Percentiles rank a stretch among this genome's conserved stretches.
Evolutionary conservation across 345 rosid species (phyloP).

Genomic region (Linum trigynum): DNA sequence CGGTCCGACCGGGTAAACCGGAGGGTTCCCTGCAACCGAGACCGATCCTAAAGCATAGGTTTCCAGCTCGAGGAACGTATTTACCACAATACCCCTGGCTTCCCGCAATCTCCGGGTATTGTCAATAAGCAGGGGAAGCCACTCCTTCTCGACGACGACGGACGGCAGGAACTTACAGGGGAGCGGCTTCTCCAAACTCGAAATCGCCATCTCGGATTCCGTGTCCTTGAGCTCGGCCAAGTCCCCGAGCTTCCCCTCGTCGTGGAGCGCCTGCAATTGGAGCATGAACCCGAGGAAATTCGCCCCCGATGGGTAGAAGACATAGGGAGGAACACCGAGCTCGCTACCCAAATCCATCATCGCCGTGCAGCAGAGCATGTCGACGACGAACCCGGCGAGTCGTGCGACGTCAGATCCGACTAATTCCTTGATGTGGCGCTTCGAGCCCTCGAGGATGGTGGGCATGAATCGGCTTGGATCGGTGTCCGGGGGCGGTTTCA

Average conservation of each 20-base stretch:
- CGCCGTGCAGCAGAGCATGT: slow-evolving; percentile 31
- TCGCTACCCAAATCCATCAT: slow-evolving; percentile 33
- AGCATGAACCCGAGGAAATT: slow-evolving; percentile 30
- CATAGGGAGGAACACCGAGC: slow-evolving; percentile 40
- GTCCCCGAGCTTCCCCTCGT: slow-evolving; percentile 10
- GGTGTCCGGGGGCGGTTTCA: slow-evolving; percentile 22
- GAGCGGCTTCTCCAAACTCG: slow-evolving; percentile 28
- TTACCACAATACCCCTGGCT: slow-evolving; percentile 37
- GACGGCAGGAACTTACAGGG: slow-evolving; percentile 33
- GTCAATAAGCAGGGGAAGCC: slow-evolving; percentile 23
- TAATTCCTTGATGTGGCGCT: slow-evolving; percentile 8
- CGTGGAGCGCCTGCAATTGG: slow-evolving; percentile 25
- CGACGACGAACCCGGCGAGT: slow-evolving; percentile 34
- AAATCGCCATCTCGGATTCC: slow-evolving; percentile 19
- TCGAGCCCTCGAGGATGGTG: neutral
- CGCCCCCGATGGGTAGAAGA: slow-evolving; percentile 29
- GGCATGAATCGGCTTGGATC: neutral
- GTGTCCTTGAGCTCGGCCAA: slow-evolving; percentile 14
- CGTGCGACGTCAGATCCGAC: slow-evolving; percentile 18
- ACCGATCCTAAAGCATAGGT: slow-evolving; percentile 23
- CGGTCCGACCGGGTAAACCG: slow-evolving; percentile 36
- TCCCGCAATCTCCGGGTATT: slow-evolving; percentile 29
- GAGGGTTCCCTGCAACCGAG: slow-evolving; percentile 16
- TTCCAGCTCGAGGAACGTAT: slow-evolving; percentile 35
- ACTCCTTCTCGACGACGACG: slow-evolving; percentile 21